Evolutionary conservation across 78 protist species (phyloP).

Genomic region (Dictyostelium firmibasis): DNA sequence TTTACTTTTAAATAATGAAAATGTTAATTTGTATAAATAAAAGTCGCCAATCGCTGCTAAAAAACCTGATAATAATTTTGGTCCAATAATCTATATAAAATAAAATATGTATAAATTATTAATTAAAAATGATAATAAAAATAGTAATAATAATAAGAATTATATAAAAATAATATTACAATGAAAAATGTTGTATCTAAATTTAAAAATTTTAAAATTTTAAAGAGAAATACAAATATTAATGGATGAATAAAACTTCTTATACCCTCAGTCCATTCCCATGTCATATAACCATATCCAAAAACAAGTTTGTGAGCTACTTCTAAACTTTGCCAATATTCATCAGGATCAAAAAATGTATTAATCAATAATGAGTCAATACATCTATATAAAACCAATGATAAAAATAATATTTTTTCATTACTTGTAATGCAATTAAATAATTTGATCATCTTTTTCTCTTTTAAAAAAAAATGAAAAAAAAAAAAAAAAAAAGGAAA

Average conservation of each 20-base stretch:
- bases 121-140: background rate
- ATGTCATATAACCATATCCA: slow-evolving; percentile 88
- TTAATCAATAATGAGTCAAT: slow-evolving; percentile 28
- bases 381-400: slow-evolving; percentile 12
- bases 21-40: slow-evolving; percentile 54
- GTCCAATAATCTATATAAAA: slow-evolving; percentile 64
- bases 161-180: background rate
- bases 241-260: slow-evolving; percentile 84
- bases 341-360: slow-evolving; percentile 88
- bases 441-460: background rate
- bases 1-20: slow-evolving; percentile 21
- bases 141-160: background rate
- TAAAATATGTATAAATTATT: too few species aligned
- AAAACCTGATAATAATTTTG: slow-evolving; percentile 64
- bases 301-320: slow-evolving; percentile 85
- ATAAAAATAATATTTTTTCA: background rate
- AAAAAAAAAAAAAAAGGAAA: background rate
- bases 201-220: slow-evolving; percentile 37
- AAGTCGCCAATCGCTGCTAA: slow-evolving; percentile 46
- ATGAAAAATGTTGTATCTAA: slow-evolving; percentile 66
- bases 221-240: slow-evolving; percentile 35
- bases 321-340: slow-evolving; percentile 89
- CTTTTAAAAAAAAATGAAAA: background rate
- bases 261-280: slow-evolving; percentile 90
- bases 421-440: background rate